Conservation (phyloP, 176 grass and related monocot species). For the Zoysia pacifica region DNA sequence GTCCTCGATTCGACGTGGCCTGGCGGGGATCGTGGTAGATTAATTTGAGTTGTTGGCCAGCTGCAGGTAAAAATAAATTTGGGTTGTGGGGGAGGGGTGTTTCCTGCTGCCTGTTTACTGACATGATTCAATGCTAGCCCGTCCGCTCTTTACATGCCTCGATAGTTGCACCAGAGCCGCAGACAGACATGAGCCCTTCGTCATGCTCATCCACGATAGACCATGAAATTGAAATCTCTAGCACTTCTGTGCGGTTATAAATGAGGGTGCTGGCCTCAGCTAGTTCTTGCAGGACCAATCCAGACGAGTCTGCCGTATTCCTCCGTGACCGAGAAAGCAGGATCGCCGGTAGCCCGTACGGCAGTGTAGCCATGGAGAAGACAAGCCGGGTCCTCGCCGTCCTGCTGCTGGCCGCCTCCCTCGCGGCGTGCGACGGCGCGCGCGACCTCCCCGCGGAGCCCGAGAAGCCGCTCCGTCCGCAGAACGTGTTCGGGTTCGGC, state of each 20-base stretch:
- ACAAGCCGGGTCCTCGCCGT: background rate
- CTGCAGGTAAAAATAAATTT: background rate
- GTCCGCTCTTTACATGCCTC: background rate
- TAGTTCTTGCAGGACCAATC: background rate
- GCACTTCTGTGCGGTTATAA: background rate
- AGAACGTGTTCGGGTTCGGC: slow-evolving; percentile 56
- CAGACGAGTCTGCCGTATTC: background rate
- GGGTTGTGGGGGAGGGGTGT: background rate
- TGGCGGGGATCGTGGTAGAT: background rate
- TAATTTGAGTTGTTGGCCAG: slow-evolving; percentile 24
- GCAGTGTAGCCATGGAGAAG: slow-evolving; percentile 36
- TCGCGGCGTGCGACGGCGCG: slow-evolving; percentile 31
- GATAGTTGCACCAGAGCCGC: background rate
- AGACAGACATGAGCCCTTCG: background rate
- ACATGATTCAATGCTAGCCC: slow-evolving; percentile 11
- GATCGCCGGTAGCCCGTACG: no score
- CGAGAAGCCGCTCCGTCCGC: slow-evolving; percentile 40
- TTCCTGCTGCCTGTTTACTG: background rate
- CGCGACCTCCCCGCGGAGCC: slow-evolving; percentile 42
- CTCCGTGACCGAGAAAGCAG: background rate
- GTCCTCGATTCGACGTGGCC: background rate
- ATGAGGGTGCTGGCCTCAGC: background rate
- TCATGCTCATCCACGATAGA: background rate
- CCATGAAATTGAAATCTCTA: background rate
- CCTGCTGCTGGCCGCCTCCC: slow-evolving; percentile 31